Percentiles rank a stretch among this genome's conserved stretches.
phyloP scores from a whole-genome alignment of 345 rosid species.

The Leavenworthia alabamica region DNA sequence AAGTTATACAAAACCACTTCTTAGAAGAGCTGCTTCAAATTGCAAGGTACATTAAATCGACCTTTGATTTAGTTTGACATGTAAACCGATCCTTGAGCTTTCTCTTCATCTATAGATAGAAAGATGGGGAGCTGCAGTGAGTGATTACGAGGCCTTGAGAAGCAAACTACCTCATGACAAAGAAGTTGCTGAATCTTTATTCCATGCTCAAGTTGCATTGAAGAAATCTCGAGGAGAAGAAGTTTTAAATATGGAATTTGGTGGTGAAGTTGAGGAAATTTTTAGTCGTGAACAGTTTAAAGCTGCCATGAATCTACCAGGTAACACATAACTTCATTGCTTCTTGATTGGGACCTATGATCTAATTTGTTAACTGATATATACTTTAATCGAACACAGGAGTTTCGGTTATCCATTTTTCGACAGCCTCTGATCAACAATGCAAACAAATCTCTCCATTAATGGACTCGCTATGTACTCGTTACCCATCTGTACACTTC shows the following conservation, averaged over 20 bases:
- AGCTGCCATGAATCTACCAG: conserved; percentile 72
- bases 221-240: conserved; percentile 96
- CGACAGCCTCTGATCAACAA: conserved; percentile 41
- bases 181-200: conserved; percentile 81
- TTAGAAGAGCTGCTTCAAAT: conserved; percentile 81
- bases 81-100: not conserved
- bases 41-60: conserved; percentile 49
- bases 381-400: conserved; percentile 31
- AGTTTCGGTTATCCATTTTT: conserved; percentile 48
- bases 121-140: conserved; percentile 82
- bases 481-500: conserved; percentile 85
- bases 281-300: conserved; percentile 63
- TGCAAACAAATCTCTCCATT: conserved; percentile 83
- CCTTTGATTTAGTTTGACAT: not conserved
- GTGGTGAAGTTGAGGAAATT: conserved; percentile 90
- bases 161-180: conserved; percentile 77
- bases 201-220: conserved; percentile 88
- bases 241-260: conserved; percentile 86
- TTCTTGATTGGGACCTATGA: not conserved
- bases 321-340: conserved; percentile 26
- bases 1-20: conserved; percentile 78
- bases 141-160: conserved; percentile 82
- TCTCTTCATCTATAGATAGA: conserved; percentile 52
- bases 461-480: conserved; percentile 65
- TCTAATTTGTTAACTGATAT: not conserved